Evolutionary conservation across 768 basidiomycete species (phyloP), one percentile per base, ranked within the genome.

Genomic region (Rhodosporidiobolus sp.): DNA sequence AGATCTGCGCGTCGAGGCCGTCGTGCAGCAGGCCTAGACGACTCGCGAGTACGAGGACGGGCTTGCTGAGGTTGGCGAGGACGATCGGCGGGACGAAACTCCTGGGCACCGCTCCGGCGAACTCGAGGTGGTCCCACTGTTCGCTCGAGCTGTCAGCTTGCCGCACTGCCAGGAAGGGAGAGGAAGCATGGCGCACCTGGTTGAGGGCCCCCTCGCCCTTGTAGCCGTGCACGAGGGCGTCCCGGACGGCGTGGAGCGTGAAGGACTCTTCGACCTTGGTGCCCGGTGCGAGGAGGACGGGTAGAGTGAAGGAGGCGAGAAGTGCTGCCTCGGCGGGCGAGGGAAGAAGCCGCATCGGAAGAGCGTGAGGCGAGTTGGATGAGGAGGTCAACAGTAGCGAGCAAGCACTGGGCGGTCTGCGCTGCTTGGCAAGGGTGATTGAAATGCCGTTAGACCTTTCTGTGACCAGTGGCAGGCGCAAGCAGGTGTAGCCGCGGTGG

Each of bases 251-350:
- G 79, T 98, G 96, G 16, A 98, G 85, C 76, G 90, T 94, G 84
- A 97, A 97, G 78, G 90, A 91, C 82, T 99, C 96, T 81, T 99
- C 96, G 38, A 99, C 96, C 83, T 99, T 99, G 7, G 91, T 90
- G 80, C 90, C 92, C 0, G 96, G 95, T 4, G 91, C 86, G 6
- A 91, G 82, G 34, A 68, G 52, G 28, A 60, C 89, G 74, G 95
- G 89, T 2, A 70, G n/a, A 35, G 66, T 60, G 9, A 76, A 71
- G 16, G 79, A 69, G 30, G 69, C 26, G 22, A 80, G 62, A 1
- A 72, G n/a, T 10, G 63, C 56, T 10, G 43, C 19, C 56, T 72
- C 70, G 14, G 48, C 28, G 22, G 38, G 11, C 17, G 16, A 28
- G 20, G 52, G 53, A 12, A 22, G 19, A 11, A 53, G 0, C 20